phyloP scores from a whole-genome alignment of 352 stramenopile genomes.

The Salisapilia sapeloensis region DNA sequence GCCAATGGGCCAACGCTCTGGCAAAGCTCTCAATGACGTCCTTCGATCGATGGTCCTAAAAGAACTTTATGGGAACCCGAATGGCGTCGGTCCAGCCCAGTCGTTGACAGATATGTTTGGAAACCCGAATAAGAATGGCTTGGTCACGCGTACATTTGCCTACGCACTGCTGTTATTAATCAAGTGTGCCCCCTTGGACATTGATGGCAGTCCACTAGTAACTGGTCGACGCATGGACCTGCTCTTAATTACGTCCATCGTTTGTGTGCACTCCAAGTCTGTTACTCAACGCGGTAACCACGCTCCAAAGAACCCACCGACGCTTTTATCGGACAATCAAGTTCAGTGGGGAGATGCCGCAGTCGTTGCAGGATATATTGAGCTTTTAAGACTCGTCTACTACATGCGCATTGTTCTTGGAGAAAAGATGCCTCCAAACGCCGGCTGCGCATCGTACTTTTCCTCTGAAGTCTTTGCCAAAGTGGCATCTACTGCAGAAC shows the following conservation, averaged over 20 bases:
- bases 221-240: conserved; percentile 23
- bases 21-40: conserved; percentile 15
- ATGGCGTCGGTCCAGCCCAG: conserved; percentile 4
- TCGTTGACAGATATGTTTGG: conserved; percentile 14
- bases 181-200: conserved; percentile 21
- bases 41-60: conserved; percentile 27
- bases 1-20: conserved; percentile 10
- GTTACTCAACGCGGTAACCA: not conserved
- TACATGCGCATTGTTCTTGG: conserved; percentile 31
- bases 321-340: conserved; percentile 11
- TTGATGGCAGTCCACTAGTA: conserved; percentile 12
- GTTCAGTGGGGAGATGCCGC: conserved; percentile 35
- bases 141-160: conserved; percentile 27
- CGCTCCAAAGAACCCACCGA: conserved; percentile 1
- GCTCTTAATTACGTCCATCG: conserved; percentile 32
- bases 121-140: conserved; percentile 15
- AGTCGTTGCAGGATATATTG: conserved; percentile 21
- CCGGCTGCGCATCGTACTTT: conserved; percentile 30
- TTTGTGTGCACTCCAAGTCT: conserved; percentile 12
- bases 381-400: conserved; percentile 34
- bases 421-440: conserved; percentile 13
- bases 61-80: conserved; percentile 15
- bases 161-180: conserved; percentile 31
- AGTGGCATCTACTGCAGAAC: conserved; percentile 17
- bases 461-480: conserved; percentile 43